phyloP scores from a whole-genome alignment of 768 basidiomycete species.

The Suillus spraguei region DNA sequence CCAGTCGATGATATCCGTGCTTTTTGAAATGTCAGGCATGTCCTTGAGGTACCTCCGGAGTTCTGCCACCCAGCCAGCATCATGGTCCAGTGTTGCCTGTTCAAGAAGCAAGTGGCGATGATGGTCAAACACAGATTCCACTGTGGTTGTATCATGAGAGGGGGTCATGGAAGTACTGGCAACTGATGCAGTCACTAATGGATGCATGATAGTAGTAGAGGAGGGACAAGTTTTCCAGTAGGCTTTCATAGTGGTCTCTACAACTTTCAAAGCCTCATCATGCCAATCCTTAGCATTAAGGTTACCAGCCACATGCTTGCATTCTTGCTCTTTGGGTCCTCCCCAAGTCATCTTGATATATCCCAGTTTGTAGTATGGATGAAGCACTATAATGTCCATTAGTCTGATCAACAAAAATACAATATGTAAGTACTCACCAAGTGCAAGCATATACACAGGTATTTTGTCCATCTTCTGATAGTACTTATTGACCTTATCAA shows the following conservation, averaged over 20 bases:
- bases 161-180: no score
- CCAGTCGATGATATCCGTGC: constrained; percentile 16
- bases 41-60: constrained; percentile 4
- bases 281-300: constrained; percentile 19
- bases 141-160: neutral
- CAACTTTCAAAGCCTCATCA: constrained; percentile 13
- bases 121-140: neutral
- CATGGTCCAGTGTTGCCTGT: neutral
- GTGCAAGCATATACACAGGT: no score
- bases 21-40: neutral
- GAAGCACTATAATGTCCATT: constrained; percentile 7
- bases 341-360: constrained; percentile 15
- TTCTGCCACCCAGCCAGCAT: constrained; percentile 11
- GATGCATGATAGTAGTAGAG: neutral
- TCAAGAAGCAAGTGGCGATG: neutral
- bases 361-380: constrained; percentile 18
- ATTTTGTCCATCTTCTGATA: no score
- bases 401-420: no score
- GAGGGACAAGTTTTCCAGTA: constrained; percentile 8
- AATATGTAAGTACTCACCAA: no score
- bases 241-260: constrained; percentile 8
- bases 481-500: no score
- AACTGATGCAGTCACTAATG: neutral
- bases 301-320: constrained; percentile 11
- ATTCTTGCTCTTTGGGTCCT: constrained; percentile 11